phyloP scores from a whole-genome alignment of 1,284 basidiomycete species.

The Bondarzewia mesenterica region DNA sequence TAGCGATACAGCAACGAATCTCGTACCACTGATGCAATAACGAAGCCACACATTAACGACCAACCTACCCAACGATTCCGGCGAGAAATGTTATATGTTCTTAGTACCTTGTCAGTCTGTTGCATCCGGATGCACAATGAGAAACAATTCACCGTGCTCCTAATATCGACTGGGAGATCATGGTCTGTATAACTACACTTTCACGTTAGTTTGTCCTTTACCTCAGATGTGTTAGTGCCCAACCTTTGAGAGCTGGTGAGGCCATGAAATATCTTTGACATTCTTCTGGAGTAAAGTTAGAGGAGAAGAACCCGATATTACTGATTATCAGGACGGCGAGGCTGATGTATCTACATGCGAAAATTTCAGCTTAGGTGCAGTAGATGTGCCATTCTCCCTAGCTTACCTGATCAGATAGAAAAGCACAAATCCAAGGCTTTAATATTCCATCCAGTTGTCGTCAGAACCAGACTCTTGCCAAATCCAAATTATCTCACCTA shows the following conservation, averaged over 20 bases:
- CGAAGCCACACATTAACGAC: background rate
- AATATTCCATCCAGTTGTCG: no score
- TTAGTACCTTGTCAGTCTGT: background rate
- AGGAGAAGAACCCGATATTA: constrained; percentile 30
- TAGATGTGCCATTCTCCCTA: background rate
- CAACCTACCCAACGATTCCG: constrained; percentile 6
- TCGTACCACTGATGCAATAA: constrained; percentile 3
- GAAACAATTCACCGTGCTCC: constrained; percentile 11
- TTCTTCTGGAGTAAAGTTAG: constrained; percentile 18
- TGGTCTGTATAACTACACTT: constrained; percentile 5
- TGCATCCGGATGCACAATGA: constrained; percentile 9
- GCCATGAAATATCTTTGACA: constrained; percentile 23
- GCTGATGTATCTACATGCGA: constrained; percentile 31
- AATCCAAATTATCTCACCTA: no score
- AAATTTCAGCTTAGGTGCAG: background rate
- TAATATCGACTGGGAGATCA: constrained; percentile 11
- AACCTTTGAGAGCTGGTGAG: constrained; percentile 28
- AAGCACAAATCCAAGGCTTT: constrained; percentile 11
- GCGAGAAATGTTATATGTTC: constrained; percentile 11
- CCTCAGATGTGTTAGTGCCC: background rate
- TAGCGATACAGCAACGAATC: background rate
- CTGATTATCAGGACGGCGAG: constrained; percentile 27
- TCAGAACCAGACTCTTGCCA: no score
- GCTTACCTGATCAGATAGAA: constrained; percentile 32
- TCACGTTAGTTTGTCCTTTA: background rate